These are phyloP conservation scores for Suhomyces canberraensis DNA, from an alignment of 805 yeast genomes.

Conservation along the genomic window DNA sequence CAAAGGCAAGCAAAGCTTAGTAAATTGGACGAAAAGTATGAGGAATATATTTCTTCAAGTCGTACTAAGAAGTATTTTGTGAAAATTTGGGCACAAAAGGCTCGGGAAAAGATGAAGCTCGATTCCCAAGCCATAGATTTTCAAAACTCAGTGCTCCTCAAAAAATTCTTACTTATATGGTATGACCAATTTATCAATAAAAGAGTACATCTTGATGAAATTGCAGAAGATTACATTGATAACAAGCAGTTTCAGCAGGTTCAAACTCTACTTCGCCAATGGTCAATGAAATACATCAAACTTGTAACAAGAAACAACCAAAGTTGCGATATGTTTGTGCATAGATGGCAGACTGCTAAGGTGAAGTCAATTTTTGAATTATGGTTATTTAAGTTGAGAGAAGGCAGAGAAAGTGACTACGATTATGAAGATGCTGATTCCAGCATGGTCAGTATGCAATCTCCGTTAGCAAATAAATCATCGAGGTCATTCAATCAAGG, in stretches of 20 bases:
- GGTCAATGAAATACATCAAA: slow-evolving; percentile 37
- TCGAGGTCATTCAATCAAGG: slow-evolving; percentile 4
- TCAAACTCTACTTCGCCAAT: slow-evolving; percentile 26
- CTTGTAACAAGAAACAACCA: slow-evolving; percentile 31
- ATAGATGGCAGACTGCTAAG: slow-evolving; percentile 29
- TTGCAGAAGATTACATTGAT: slow-evolving; percentile 28
- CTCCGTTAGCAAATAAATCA: slow-evolving; percentile 30
- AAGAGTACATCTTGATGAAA: slow-evolving; percentile 21
- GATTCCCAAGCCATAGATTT: slow-evolving; percentile 16
- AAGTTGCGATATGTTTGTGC: slow-evolving; percentile 31
- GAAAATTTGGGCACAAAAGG: slow-evolving; percentile 14
- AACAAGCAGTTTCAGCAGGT: slow-evolving; percentile 25
- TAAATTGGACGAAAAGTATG: slow-evolving; percentile 9
- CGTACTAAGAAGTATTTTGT: slow-evolving; percentile 1
- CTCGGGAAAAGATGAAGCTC: slow-evolving; percentile 1
- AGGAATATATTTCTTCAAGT: slow-evolving; percentile 3
- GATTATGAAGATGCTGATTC: slow-evolving; percentile 16
- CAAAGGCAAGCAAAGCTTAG: slow-evolving; percentile 6
- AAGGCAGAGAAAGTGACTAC: background rate
- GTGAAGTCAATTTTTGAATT: slow-evolving; percentile 32
- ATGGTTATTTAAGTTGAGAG: slow-evolving; percentile 30
- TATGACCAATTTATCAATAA: slow-evolving; percentile 27
- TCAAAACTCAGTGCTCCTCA: slow-evolving; percentile 16
- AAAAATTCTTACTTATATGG: slow-evolving; percentile 33
- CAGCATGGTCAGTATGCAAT: slow-evolving; percentile 22